Evolutionary conservation across 345 rosid genomes (phyloP).

Genomic region (Hypericum perforatum): DNA sequence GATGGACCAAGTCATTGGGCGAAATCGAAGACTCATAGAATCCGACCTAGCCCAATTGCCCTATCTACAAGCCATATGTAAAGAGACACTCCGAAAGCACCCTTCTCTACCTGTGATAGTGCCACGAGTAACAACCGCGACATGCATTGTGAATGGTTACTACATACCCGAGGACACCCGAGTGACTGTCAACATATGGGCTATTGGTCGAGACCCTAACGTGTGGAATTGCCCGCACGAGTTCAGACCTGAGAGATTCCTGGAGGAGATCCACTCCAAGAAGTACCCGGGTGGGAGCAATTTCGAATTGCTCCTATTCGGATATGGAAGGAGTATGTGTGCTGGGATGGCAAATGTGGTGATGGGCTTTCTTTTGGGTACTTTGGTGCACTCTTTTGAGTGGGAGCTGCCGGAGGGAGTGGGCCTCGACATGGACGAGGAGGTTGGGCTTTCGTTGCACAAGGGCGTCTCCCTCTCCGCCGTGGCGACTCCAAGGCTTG

Average conservation of each 20-base stretch:
- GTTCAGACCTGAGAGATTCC: slow-evolving; percentile 39
- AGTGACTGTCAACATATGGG: slow-evolving; percentile 54
- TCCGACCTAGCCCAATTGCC: slow-evolving; percentile 43
- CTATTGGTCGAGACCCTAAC: slow-evolving; percentile 46
- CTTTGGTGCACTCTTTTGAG: slow-evolving; percentile 45
- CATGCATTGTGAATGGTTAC: slow-evolving; percentile 39
- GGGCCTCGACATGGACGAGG: slow-evolving; percentile 43
- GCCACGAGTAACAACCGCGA: slow-evolving; percentile 30
- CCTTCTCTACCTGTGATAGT: slow-evolving; percentile 48
- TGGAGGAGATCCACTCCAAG: slow-evolving; percentile 18
- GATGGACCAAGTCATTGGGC: neutral
- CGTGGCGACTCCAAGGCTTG: slow-evolving; percentile 32
- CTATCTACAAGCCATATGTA: slow-evolving; percentile 45
- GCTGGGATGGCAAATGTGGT: slow-evolving; percentile 45
- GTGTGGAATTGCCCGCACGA: slow-evolving; percentile 42
- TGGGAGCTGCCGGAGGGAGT: slow-evolving; percentile 34
- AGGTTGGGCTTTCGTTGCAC: slow-evolving; percentile 47
- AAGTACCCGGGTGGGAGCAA: slow-evolving; percentile 37
- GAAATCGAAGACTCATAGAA: slow-evolving; percentile 24
- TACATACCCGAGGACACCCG: slow-evolving; percentile 33
- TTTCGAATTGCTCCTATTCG: slow-evolving; percentile 50
- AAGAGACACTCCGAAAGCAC: slow-evolving; percentile 44
- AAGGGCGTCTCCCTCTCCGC: slow-evolving; percentile 48
- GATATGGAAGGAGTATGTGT: slow-evolving; percentile 45
- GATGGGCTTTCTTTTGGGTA: slow-evolving; percentile 42